phyloP scores from a whole-genome alignment of 2,329 filamentous ascomycete species.

The Beauveria pseudobassiana region DNA sequence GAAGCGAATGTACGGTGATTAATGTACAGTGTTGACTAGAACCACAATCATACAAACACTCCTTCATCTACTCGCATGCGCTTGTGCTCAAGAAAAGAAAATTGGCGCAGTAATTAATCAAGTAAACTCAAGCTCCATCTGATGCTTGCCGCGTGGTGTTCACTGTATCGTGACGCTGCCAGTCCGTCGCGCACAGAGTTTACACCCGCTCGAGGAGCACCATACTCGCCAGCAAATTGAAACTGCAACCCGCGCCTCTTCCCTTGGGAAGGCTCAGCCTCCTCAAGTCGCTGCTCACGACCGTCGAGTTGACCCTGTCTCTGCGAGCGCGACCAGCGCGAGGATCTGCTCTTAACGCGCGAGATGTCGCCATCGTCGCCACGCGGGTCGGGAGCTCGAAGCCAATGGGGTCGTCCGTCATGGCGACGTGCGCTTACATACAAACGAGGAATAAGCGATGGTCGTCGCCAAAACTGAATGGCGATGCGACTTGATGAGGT shows the following conservation, averaged over 20 bases:
- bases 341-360: slow-evolving; percentile 46
- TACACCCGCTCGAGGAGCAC: background rate
- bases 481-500: slow-evolving; percentile 50
- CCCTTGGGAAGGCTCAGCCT: slow-evolving; percentile 47
- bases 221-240: background rate
- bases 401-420: slow-evolving; percentile 62
- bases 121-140: too few species aligned
- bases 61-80: too few species aligned
- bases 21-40: too few species aligned
- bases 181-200: background rate
- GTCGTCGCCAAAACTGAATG: slow-evolving; percentile 60
- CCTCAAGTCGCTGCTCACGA: slow-evolving; percentile 52
- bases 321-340: slow-evolving; percentile 41
- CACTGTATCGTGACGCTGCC: too few species aligned
- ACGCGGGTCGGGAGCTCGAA: slow-evolving; percentile 50
- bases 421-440: slow-evolving; percentile 57
- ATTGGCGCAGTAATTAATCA: too few species aligned
- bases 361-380: slow-evolving; percentile 33
- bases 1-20: too few species aligned
- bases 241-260: slow-evolving; percentile 30
- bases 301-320: slow-evolving; percentile 49
- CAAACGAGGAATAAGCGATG: slow-evolving; percentile 51
- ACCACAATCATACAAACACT: too few species aligned
- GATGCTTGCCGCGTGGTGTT: too few species aligned
- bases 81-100: too few species aligned